Conservation (phyloP, 140 eudicot genomes). For the Oenanthe javanica region DNA sequence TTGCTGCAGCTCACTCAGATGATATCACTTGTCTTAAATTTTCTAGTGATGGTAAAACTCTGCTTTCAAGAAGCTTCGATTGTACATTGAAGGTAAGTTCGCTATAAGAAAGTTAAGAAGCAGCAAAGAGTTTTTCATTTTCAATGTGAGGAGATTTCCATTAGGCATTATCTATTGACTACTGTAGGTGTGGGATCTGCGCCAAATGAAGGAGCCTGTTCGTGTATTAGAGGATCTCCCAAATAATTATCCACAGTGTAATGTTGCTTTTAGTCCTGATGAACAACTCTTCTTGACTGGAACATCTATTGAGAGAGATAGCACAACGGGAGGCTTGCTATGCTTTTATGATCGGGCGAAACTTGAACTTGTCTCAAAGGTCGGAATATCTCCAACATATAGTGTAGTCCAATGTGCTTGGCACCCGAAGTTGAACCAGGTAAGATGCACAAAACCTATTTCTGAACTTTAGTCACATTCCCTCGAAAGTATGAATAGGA, state of each 20-base stretch:
- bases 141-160: neutral
- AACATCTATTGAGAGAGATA: slow-evolving; percentile 88
- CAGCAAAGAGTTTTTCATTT: neutral
- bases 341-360: slow-evolving; percentile 75
- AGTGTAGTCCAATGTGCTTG: slow-evolving; percentile 97
- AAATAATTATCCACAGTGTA: slow-evolving; percentile 82
- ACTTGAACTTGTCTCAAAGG: slow-evolving; percentile 84
- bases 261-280: slow-evolving; percentile 76
- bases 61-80: slow-evolving; percentile 91
- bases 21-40: slow-evolving; percentile 87
- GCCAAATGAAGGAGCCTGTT: slow-evolving; percentile 68
- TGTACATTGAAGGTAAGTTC: slow-evolving; percentile 70
- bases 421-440: slow-evolving; percentile 99
- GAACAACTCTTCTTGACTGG: slow-evolving; percentile 86
- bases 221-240: slow-evolving; percentile 79
- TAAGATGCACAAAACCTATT: slow-evolving; percentile 14
- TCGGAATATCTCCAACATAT: slow-evolving; percentile 77
- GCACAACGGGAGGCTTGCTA: slow-evolving; percentile 84
- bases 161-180: slow-evolving; percentile 11
- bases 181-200: slow-evolving; percentile 84
- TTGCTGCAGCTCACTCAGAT: slow-evolving; percentile 63
- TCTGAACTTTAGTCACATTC: neutral
- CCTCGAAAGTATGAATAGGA: neutral
- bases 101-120: neutral
- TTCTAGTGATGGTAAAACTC: slow-evolving; percentile 72